Percentiles rank a stretch among this genome's conserved stretches.
Conservation (phyloP, 1,284 basidiomycete genomes). For the Microbotryum violaceum region DNA sequence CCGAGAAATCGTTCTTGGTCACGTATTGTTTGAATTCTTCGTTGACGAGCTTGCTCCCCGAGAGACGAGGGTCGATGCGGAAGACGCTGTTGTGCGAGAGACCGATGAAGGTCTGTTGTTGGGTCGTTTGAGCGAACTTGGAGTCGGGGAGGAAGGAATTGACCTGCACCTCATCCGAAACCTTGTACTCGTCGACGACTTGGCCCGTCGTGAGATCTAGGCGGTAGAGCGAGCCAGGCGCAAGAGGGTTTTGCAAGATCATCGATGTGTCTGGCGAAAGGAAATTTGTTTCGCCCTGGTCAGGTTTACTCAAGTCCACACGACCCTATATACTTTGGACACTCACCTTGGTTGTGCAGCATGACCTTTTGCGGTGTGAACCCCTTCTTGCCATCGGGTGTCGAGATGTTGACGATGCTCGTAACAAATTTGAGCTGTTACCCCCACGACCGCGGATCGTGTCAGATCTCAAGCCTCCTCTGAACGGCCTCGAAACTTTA, state of each 20-base stretch:
- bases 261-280: conserved; percentile 67
- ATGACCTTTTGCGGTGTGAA: conserved; percentile 91
- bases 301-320: neutral
- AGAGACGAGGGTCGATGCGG: conserved; percentile 88
- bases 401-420: conserved; percentile 76
- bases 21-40: conserved; percentile 94
- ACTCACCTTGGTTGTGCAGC: conserved; percentile 72
- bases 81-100: conserved; percentile 89
- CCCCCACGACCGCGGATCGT: no score
- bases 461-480: no score
- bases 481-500: no score
- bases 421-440: conserved; percentile 72
- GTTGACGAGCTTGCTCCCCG: conserved; percentile 88
- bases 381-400: conserved; percentile 57
- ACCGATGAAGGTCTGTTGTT: conserved; percentile 87
- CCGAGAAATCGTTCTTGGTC: conserved; percentile 91
- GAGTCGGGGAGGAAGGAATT: conserved; percentile 83
- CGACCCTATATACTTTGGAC: no score
- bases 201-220: conserved; percentile 95
- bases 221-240: conserved; percentile 77
- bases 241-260: conserved; percentile 79
- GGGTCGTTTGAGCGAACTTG: conserved; percentile 92
- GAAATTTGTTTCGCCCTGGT: neutral
- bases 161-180: conserved; percentile 78
- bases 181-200: conserved; percentile 97